A percentile compares a stretch with the other conserved stretches of the same genome.
These are phyloP conservation scores for Adansonia grandidieri DNA, from an alignment of 441 rosid genomes.

Conservation along the genomic window DNA sequence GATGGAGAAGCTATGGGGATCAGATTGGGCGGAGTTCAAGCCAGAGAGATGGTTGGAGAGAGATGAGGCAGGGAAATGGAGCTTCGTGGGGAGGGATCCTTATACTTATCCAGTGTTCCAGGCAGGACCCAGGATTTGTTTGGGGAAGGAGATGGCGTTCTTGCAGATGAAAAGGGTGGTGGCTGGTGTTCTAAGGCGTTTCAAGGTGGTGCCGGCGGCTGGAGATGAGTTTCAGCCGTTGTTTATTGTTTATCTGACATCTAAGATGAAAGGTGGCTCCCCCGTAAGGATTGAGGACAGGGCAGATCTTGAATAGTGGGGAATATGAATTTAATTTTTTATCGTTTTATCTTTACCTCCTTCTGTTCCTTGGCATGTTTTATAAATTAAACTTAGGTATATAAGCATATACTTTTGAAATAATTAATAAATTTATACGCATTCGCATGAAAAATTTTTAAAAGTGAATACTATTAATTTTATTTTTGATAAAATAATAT, in stretches of 20 bases:
- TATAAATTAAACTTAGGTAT: no score
- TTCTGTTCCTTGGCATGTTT: background rate
- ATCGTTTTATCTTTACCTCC: background rate
- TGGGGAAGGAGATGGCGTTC: slow-evolving; percentile 71
- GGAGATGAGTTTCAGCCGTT: slow-evolving; percentile 40
- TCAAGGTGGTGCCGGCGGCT: slow-evolving; percentile 46
- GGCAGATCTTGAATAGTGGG: background rate
- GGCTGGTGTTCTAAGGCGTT: slow-evolving; percentile 40
- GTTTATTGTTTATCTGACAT: slow-evolving; percentile 33
- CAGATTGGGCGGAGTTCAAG: slow-evolving; percentile 53
- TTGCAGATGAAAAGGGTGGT: slow-evolving; percentile 65
- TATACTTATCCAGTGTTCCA: slow-evolving; percentile 59
- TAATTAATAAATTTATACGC: no score
- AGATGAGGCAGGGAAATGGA: slow-evolving; percentile 38
- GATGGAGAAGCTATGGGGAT: slow-evolving; percentile 52
- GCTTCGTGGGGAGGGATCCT: slow-evolving; percentile 46
- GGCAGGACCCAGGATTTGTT: slow-evolving; percentile 61
- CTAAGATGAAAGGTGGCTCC: slow-evolving; percentile 51
- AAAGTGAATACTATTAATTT: no score
- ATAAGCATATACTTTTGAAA: no score
- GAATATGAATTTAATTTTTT: background rate
- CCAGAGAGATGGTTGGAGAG: slow-evolving; percentile 60
- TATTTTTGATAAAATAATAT: no score
- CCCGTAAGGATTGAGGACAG: slow-evolving; percentile 44
- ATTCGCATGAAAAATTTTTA: no score